Conservation (phyloP, 768 basidiomycete genomes). For the Pholiota microspora region DNA sequence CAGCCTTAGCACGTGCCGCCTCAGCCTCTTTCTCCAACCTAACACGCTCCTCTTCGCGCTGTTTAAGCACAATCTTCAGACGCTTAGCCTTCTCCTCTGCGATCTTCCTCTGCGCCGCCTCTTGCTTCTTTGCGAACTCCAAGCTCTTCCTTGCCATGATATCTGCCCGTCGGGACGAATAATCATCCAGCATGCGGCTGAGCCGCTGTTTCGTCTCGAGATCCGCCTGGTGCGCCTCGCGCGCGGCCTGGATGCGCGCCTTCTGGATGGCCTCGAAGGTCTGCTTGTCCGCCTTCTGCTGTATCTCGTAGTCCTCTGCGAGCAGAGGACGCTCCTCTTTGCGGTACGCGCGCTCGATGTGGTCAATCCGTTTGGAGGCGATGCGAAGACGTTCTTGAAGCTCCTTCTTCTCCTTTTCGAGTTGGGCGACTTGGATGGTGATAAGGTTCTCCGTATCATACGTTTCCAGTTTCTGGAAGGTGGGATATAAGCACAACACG, state of each 20-base stretch:
- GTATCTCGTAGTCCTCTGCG: conserved; percentile 79
- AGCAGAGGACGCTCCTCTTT: conserved; percentile 90
- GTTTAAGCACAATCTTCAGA: conserved; percentile 51
- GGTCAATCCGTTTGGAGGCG: conserved; percentile 87
- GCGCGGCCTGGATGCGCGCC: conserved; percentile 53
- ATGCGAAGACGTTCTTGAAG: conserved; percentile 79
- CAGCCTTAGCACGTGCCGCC: conserved; percentile 46
- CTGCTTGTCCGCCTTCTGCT: conserved; percentile 74
- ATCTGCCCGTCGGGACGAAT: conserved; percentile 44
- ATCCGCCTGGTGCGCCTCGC: conserved; percentile 59
- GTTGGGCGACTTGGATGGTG: conserved; percentile 87
- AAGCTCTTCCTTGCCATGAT: conserved; percentile 58
- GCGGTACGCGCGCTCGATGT: conserved; percentile 91
- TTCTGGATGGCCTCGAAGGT: conserved; percentile 65
- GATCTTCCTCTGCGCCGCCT: conserved; percentile 63
- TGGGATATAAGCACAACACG: conserved; percentile 6
- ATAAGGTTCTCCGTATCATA: conserved; percentile 86
- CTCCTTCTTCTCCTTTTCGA: conserved; percentile 96
- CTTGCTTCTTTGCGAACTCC: conserved; percentile 62
- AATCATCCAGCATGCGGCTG: conserved; percentile 72
- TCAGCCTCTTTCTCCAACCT: conserved; percentile 48
- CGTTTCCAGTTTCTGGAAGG: conserved; percentile 69
- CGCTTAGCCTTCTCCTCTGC: conserved; percentile 83
- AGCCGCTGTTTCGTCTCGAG: conserved; percentile 76
- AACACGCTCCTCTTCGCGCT: conserved; percentile 54